Evolutionary conservation across 768 basidiomycete genomes (phyloP).

Genomic region (Trametes maxima): DNA sequence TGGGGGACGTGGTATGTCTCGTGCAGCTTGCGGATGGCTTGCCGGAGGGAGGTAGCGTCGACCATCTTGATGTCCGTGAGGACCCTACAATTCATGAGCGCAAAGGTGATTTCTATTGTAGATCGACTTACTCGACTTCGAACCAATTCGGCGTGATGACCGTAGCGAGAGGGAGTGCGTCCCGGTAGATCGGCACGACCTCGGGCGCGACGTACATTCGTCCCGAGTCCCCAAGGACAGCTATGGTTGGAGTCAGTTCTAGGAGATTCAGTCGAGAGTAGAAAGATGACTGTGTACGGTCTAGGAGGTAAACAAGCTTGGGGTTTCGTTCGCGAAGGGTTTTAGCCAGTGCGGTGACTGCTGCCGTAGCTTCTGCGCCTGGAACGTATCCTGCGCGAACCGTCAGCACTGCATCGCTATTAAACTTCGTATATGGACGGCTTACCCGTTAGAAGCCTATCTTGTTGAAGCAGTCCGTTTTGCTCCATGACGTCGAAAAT

Average conservation of each 20-base stretch:
- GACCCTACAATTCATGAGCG: slow-evolving; percentile 49
- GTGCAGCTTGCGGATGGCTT: slow-evolving; percentile 77
- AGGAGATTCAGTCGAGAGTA: too few relatives aligned
- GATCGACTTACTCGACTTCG: slow-evolving; percentile 76
- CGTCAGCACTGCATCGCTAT: not conserved
- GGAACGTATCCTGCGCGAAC: slow-evolving; percentile 78
- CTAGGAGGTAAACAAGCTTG: slow-evolving; percentile 67
- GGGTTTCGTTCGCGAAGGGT: slow-evolving; percentile 62
- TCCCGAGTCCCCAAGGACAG: slow-evolving; percentile 94
- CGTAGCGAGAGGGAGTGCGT: slow-evolving; percentile 79
- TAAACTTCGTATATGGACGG: not conserved
- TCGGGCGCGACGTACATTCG: slow-evolving; percentile 85
- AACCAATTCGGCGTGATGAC: slow-evolving; percentile 99
- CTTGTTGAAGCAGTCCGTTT: slow-evolving; percentile 74
- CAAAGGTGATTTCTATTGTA: not conserved
- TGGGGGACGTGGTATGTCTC: slow-evolving; percentile 74
- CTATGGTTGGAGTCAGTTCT: slow-evolving; percentile 43
- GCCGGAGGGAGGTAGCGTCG: slow-evolving; percentile 64
- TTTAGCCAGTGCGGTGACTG: slow-evolving; percentile 62
- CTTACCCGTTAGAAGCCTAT: slow-evolving; percentile 78
- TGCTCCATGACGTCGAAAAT: slow-evolving; percentile 75
- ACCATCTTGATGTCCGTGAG: slow-evolving; percentile 73
- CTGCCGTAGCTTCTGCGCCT: slow-evolving; percentile 72
- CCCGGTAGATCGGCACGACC: slow-evolving; percentile 84
- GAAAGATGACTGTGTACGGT: too few relatives aligned